phyloP scores from a whole-genome alignment of 768 basidiomycete species.

The Mycena kentingensis region DNA sequence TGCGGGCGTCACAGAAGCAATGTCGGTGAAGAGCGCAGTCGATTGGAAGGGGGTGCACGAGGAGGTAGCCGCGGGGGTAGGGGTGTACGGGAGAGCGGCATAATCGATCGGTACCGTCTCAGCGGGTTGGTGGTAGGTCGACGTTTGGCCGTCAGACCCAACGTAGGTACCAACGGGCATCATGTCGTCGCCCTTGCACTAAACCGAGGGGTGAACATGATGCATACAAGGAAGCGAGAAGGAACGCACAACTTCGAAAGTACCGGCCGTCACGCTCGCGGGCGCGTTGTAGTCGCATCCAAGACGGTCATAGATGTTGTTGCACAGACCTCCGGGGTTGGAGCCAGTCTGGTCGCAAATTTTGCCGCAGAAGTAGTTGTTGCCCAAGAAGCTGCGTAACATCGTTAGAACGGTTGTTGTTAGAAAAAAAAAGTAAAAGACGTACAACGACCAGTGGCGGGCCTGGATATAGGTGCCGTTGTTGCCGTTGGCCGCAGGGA shows the following conservation, averaged over 20 bases:
- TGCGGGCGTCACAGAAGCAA: conserved; percentile 15
- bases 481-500: conserved; percentile 37
- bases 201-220: neutral
- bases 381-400: conserved; percentile 57
- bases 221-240: neutral
- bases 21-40: conserved; percentile 21
- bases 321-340: conserved; percentile 40
- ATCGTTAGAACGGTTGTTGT: neutral
- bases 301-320: conserved; percentile 49
- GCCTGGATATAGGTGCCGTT: conserved; percentile 45
- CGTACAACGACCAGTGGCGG: conserved; percentile 51
- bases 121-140: conserved; percentile 28
- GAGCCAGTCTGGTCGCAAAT: conserved; percentile 50
- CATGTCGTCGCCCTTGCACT: conserved; percentile 53
- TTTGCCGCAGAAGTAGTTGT: conserved; percentile 51
- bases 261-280: conserved; percentile 41
- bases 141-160: conserved; percentile 23
- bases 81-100: conserved; percentile 28
- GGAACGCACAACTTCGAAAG: conserved; percentile 39
- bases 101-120: conserved; percentile 23
- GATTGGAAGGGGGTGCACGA: conserved; percentile 22
- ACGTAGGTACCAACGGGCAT: conserved; percentile 48
- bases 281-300: conserved; percentile 61
- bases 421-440: conserved; percentile 5
- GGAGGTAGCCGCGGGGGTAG: conserved; percentile 25